Conservation (phyloP, 169 alveolate species). For the Cystoisospora suis region DNA sequence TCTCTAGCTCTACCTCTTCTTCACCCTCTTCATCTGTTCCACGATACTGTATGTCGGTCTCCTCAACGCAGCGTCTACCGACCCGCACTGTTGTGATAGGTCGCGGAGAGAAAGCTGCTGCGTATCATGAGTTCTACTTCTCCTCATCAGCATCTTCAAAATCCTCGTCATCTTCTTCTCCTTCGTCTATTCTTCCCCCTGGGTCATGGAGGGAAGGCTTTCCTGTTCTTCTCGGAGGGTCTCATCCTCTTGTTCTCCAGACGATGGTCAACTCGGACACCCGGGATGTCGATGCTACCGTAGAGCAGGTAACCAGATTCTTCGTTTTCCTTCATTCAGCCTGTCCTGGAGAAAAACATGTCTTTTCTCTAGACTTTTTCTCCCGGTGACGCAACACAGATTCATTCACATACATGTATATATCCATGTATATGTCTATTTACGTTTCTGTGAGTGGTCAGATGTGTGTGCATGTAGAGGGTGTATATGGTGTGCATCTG, state of each 20-base stretch:
- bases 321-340: too few relatives aligned
- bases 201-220: background rate
- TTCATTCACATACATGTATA: background rate
- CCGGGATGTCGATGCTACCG: conserved; percentile 77
- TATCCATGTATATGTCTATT: too few relatives aligned
- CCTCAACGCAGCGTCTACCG: conserved; percentile 17
- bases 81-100: conserved; percentile 50
- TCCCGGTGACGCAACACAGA: background rate
- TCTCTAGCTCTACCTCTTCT: too few relatives aligned
- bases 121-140: conserved; percentile 1
- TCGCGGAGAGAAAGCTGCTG: conserved; percentile 5
- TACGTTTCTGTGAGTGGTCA: background rate
- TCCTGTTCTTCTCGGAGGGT: conserved; percentile 56
- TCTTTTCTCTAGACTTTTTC: background rate
- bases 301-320: conserved; percentile 79
- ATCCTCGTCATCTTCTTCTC: background rate
- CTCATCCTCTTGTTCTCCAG: conserved; percentile 80
- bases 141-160: background rate
- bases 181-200: background rate
- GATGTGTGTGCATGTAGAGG: background rate
- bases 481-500: background rate
- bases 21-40: too few relatives aligned
- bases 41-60: conserved; percentile 13
- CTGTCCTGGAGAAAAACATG: too few relatives aligned
- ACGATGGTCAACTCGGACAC: conserved; percentile 85